Base-by-base conservation (phyloP, 2,329 filamentous ascomycete species). In the Hypoxylon sp. region DNA sequence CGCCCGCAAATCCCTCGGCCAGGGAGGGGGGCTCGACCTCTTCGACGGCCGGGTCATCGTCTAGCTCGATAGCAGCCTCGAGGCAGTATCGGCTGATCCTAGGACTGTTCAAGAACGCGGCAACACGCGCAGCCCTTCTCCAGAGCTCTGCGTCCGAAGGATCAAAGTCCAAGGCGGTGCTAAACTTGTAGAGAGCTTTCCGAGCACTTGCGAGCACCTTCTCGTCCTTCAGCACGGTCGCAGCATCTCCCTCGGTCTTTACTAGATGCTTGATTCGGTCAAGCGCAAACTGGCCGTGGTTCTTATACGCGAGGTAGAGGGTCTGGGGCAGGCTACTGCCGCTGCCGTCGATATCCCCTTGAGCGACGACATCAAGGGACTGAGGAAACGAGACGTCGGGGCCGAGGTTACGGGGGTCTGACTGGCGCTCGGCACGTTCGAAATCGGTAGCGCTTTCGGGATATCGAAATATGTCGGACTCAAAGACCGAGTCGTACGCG, bases 381-480 rank as follows among this genome's bases (percentile, higher is more conserved):
- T 81, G 76, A 3, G 77, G 78, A 63, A 81, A 81, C 1, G 73
- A 72, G 2, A 78, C 70, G 49, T 86, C 83, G 17, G 78, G 69
- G 1, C 76, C 73, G 2, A 81, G 76, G 52, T 80, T 76, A 8
- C 73, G 70, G 24, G 77, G 75, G 48, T 84, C 80, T 10, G 81
- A 80, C 27, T 84, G 79, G 63, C 77, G 74, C 62, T 87, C 87
- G 54, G 88, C 83, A 65, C 91, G 86, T 64, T 90, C 86, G 70
- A 93, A 96, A 67, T 97, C 92, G 48, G 92, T 93, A 37, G 87
- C 80, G 3, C 90, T 92, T 73, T 98, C 94, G 48, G 90, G 89
- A 70, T 95, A 97, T 69, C 87, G 89, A 79, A 98, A 98, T 57
- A 99, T 95, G 53, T 97, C 95, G 21, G 93, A 97, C 49, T 89